Evolutionary conservation across 1,284 basidiomycete species (phyloP).

Genomic region (Leccinum cinnamomeum): DNA sequence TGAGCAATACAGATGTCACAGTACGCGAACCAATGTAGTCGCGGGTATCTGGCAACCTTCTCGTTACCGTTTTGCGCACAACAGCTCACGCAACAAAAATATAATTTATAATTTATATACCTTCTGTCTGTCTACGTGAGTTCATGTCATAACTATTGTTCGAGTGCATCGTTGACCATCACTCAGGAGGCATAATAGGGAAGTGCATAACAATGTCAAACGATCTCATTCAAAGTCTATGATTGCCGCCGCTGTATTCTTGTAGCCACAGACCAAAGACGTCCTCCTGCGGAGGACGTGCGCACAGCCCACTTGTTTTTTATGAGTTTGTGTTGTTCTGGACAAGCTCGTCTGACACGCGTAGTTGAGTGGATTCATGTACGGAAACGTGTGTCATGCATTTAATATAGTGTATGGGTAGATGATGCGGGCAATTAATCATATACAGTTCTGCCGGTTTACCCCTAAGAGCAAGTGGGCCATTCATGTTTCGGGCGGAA

Average conservation of each 20-base stretch:
- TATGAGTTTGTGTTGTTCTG: not conserved
- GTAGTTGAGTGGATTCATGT: not conserved
- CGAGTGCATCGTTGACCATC: constrained; percentile 4
- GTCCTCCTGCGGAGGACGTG: not conserved
- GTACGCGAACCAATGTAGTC: too few species aligned
- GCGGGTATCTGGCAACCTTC: too few species aligned
- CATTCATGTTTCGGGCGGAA: not conserved
- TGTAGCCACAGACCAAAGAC: not conserved
- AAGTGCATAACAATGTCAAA: constrained; percentile 23
- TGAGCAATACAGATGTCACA: too few species aligned
- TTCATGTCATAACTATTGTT: too few species aligned
- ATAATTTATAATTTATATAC: too few species aligned
- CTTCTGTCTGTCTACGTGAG: too few species aligned
- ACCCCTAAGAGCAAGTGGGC: not conserved
- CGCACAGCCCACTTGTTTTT: not conserved
- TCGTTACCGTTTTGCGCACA: too few species aligned
- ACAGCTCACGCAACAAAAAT: too few species aligned
- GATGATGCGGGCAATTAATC: not conserved
- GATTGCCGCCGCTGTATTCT: not conserved
- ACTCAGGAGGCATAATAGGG: constrained; percentile 16
- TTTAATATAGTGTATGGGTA: not conserved
- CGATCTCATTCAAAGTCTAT: constrained; percentile 12
- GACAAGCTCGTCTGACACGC: not conserved
- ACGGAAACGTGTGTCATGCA: constrained; percentile 3
- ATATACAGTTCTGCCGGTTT: not conserved